Percentiles rank a stretch among this genome's conserved stretches.
phyloP scores from a whole-genome alignment of 2,329 filamentous ascomycete species.

The Pezicula neosporulosa region DNA sequence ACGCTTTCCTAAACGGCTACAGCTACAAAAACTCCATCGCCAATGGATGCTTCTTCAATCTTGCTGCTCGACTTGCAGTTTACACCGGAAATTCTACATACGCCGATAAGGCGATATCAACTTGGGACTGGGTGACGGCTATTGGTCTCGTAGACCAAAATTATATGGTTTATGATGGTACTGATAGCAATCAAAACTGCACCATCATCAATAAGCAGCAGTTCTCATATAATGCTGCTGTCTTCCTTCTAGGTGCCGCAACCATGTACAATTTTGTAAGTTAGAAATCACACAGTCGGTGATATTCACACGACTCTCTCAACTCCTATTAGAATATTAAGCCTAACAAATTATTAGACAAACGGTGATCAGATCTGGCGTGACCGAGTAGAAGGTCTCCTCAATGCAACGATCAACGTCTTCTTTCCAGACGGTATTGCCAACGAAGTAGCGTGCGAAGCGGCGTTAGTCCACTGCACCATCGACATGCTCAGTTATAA shows the following conservation, averaged over 20 bases:
- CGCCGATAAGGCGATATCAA: constrained; percentile 66
- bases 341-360: constrained; percentile 29
- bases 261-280: constrained; percentile 44
- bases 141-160: constrained; percentile 53
- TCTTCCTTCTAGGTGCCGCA: constrained; percentile 56
- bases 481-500: constrained; percentile 63
- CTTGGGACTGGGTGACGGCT: constrained; percentile 64
- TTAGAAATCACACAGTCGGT: background rate
- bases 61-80: constrained; percentile 63
- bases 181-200: constrained; percentile 52
- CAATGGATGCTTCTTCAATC: constrained; percentile 56
- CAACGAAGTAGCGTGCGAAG: constrained; percentile 63
- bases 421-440: constrained; percentile 34
- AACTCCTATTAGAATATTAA: background rate
- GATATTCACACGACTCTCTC: background rate
- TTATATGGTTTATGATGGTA: constrained; percentile 55
- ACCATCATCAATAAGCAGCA: constrained; percentile 54
- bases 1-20: constrained; percentile 75
- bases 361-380: constrained; percentile 31
- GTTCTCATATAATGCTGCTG: constrained; percentile 66
- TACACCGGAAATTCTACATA: constrained; percentile 79
- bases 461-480: constrained; percentile 52
- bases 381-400: constrained; percentile 24
- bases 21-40: constrained; percentile 69
- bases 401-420: constrained; percentile 27